A percentile compares a stretch with the other conserved stretches of the same genome.
Conservation (phyloP, 371 early-diverging fungal genomes). For the Rhizomucor miehei region DNA sequence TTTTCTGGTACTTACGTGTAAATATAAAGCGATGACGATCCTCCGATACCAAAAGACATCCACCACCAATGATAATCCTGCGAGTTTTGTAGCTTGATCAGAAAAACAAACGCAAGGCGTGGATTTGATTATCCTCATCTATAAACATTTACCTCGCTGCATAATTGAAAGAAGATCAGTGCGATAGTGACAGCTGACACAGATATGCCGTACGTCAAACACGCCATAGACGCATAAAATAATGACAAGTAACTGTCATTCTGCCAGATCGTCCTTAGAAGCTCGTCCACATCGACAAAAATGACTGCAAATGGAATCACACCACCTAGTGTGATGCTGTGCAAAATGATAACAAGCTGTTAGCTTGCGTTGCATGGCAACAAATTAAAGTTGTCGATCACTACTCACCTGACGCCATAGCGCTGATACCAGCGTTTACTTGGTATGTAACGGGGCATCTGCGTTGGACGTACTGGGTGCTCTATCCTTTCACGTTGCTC, state of each 20-base stretch:
- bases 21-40: constrained; percentile 30
- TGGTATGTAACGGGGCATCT: constrained; percentile 43
- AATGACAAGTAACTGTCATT: constrained; percentile 30
- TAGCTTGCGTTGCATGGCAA: not conserved
- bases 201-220: constrained; percentile 17
- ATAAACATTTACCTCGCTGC: constrained; percentile 41
- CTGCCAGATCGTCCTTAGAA: constrained; percentile 25
- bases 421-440: constrained; percentile 39
- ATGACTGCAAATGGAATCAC: constrained; percentile 40
- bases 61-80: constrained; percentile 54
- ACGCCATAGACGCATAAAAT: constrained; percentile 11
- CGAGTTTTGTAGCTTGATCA: not conserved
- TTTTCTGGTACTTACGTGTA: constrained; percentile 20
- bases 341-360: not conserved
- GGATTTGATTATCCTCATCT: no score
- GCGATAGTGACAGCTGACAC: constrained; percentile 28
- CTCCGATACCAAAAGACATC: constrained; percentile 38
- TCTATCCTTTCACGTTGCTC: constrained; percentile 35
- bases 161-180: constrained; percentile 39
- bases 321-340: constrained; percentile 30
- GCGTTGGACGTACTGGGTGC: constrained; percentile 39
- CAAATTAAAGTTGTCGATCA: not conserved
- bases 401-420: constrained; percentile 23
- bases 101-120: no score
- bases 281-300: constrained; percentile 41